Conservation (phyloP, 495 filamentous ascomycete species). For the Penicillium cinerascens region DNA sequence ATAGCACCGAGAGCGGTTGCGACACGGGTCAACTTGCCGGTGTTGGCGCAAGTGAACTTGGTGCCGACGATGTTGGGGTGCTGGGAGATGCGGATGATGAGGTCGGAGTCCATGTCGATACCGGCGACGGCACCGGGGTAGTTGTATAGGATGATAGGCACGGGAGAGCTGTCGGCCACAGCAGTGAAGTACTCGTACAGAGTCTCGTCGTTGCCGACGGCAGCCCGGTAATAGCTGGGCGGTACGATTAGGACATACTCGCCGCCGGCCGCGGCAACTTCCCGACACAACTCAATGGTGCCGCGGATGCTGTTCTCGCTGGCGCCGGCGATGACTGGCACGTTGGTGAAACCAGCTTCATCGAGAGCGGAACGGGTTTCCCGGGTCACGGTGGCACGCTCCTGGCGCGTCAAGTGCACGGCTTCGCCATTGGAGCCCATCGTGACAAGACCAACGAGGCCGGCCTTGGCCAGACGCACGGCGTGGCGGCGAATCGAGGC, state of each 20-base stretch:
- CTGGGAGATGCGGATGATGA: slow-evolving; percentile 74
- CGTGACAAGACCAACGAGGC: slow-evolving; percentile 77
- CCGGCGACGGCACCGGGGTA: slow-evolving; percentile 89
- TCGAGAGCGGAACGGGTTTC: slow-evolving; percentile 82
- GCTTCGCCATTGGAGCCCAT: slow-evolving; percentile 93
- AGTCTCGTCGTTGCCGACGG: slow-evolving; percentile 69
- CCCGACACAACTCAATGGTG: slow-evolving; percentile 69
- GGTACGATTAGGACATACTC: slow-evolving; percentile 77
- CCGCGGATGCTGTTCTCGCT: slow-evolving; percentile 74
- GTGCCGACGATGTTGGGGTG: slow-evolving; percentile 84
- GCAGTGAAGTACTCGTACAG: slow-evolving; percentile 72
- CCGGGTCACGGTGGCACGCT: slow-evolving; percentile 70
- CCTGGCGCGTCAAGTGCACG: slow-evolving; percentile 71
- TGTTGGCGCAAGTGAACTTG: slow-evolving; percentile 90
- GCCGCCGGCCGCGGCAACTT: slow-evolving; percentile 64
- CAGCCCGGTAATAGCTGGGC: slow-evolving; percentile 77
- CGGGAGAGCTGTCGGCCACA: slow-evolving; percentile 69
- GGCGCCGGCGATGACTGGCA: slow-evolving; percentile 77
- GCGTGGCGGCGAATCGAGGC: slow-evolving; percentile 74
- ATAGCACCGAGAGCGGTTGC: slow-evolving; percentile 73
- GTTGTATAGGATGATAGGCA: slow-evolving; percentile 86
- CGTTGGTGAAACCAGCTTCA: slow-evolving; percentile 69
- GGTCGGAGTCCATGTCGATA: slow-evolving; percentile 87
- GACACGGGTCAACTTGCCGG: slow-evolving; percentile 82
- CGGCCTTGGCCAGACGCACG: slow-evolving; percentile 74